Conservation (phyloP, 441 rosid species). For the Oxalis stricta region DNA sequence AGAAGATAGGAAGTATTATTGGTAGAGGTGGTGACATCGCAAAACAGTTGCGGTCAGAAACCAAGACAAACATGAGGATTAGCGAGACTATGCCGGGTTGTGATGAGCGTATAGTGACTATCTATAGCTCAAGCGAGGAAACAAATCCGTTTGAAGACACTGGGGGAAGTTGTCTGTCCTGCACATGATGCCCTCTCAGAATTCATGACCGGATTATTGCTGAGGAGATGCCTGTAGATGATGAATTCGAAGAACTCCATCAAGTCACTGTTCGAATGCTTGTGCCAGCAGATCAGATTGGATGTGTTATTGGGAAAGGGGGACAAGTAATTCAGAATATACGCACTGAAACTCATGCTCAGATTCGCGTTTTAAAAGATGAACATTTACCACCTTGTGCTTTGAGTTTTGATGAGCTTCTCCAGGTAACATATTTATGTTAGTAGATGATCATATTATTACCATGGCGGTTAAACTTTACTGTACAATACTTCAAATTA, state of each 20-base stretch:
- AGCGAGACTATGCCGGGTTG: slow-evolving; percentile 36
- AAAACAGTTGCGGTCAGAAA: slow-evolving; percentile 46
- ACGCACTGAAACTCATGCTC: slow-evolving; percentile 41
- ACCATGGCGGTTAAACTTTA: too few species aligned
- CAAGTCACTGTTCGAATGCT: slow-evolving; percentile 40
- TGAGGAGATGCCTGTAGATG: slow-evolving; percentile 23
- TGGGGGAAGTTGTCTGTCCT: slow-evolving; percentile 34
- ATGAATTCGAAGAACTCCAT: slow-evolving; percentile 28
- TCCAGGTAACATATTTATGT: slow-evolving; percentile 30
- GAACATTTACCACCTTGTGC: slow-evolving; percentile 46
- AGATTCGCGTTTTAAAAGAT: slow-evolving; percentile 41
- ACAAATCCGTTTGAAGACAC: slow-evolving; percentile 27
- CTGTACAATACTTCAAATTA: too few species aligned
- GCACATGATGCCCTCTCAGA: slow-evolving; percentile 58
- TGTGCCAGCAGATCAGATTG: slow-evolving; percentile 62
- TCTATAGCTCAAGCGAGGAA: slow-evolving; percentile 44
- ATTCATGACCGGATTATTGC: slow-evolving; percentile 37
- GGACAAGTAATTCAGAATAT: slow-evolving; percentile 49
- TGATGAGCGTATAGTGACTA: slow-evolving; percentile 47
- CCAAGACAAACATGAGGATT: slow-evolving; percentile 40
- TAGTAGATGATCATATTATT: too few species aligned
- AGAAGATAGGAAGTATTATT: slow-evolving; percentile 48
- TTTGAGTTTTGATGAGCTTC: slow-evolving; percentile 44
- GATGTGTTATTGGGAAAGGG: slow-evolving; percentile 58
- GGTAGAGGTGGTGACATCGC: slow-evolving; percentile 55